These are phyloP conservation scores for Triticum timopheevii DNA, from an alignment of 176 grass and related monocot species.

Conservation along the genomic window DNA sequence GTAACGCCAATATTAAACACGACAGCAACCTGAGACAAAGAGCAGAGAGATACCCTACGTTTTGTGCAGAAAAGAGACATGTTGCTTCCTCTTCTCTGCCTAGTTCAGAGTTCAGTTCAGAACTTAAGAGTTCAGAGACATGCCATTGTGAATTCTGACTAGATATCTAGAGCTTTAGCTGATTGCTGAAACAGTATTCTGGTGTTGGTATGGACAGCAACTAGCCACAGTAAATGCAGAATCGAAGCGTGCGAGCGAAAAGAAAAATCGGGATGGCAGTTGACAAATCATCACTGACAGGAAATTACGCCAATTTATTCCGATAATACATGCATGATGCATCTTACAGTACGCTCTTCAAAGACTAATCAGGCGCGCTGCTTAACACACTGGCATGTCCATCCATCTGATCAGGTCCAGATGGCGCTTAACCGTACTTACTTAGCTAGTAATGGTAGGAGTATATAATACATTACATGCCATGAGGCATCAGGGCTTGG, in stretches of 20 bases:
- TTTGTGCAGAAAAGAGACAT: background rate
- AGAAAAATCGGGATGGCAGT: background rate
- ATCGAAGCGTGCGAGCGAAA: background rate
- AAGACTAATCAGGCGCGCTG: background rate
- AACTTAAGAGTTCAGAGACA: background rate
- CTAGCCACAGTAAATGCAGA: background rate
- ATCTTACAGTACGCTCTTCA: background rate
- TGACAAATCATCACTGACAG: background rate
- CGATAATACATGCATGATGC: background rate
- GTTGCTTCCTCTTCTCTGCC: background rate
- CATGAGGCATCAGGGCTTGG: background rate
- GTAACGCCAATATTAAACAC: background rate
- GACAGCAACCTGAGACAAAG: background rate
- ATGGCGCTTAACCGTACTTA: background rate
- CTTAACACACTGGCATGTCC: background rate
- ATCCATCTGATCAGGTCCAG: slow-evolving; percentile 34
- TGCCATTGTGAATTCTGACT: background rate
- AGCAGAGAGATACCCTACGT: background rate
- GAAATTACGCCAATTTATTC: slow-evolving; percentile 20
- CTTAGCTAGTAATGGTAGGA: background rate
- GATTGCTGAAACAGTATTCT: no score
- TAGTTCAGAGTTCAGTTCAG: background rate
- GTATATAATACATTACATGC: background rate
- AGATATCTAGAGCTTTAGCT: background rate
- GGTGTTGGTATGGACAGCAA: background rate